Percentiles rank a stretch among this genome's conserved stretches.
phyloP scores from a whole-genome alignment of 192 early-diverging fungal genomes.

The Coemansia sp. region DNA sequence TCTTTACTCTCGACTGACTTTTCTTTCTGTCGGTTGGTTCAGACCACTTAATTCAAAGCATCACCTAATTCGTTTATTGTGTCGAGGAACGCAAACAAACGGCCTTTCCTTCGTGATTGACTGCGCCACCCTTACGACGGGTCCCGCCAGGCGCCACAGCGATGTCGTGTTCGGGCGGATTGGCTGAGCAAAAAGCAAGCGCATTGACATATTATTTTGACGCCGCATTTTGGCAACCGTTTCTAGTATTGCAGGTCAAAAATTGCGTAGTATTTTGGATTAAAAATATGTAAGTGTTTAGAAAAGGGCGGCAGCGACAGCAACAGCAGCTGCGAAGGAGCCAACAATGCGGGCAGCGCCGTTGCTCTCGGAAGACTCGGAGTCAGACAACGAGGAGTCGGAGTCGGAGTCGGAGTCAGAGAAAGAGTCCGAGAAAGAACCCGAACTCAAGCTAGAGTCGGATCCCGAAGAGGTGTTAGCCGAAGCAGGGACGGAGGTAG shows the following conservation, averaged over 20 bases:
- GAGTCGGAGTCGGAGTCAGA: conserved; percentile 1
- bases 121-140: no score
- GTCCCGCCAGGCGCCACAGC: no score
- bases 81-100: neutral
- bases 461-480: neutral
- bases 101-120: no score
- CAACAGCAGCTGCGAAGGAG: conserved; percentile 31
- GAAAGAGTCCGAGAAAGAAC: neutral
- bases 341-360: conserved; percentile 36
- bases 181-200: no score
- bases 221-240: no score
- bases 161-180: no score
- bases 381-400: neutral
- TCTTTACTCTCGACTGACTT: neutral
- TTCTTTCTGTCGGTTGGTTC: neutral
- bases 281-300: conserved; percentile 17
- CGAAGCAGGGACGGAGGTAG: neutral
- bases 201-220: no score
- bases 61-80: neutral
- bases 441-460: neutral
- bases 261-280: conserved; percentile 5
- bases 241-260: neutral
- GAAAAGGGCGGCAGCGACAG: conserved; percentile 45
- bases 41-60: neutral
- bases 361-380: conserved; percentile 16